phyloP scores from a whole-genome alignment of 2,329 filamentous ascomycete genomes.

The Penicillium sp. region DNA sequence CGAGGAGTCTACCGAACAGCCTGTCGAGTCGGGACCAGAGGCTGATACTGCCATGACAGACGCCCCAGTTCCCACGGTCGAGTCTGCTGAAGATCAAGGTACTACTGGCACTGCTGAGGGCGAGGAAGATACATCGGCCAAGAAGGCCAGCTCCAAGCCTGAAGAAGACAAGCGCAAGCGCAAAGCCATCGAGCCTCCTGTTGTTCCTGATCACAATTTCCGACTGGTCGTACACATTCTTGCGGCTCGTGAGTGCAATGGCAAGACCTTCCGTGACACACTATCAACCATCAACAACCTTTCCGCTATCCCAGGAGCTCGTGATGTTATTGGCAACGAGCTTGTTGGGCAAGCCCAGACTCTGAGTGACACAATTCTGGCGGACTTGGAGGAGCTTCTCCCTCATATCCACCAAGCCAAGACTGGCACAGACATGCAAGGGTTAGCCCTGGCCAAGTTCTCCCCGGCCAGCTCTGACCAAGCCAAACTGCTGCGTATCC shows the following conservation, averaged over 20 bases:
- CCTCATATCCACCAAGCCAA: constrained; percentile 84
- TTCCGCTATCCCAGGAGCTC: constrained; percentile 87
- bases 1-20: constrained; percentile 28
- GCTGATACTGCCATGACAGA: constrained; percentile 48
- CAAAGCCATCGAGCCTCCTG: constrained; percentile 73
- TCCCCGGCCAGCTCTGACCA: constrained; percentile 95
- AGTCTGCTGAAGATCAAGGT: constrained; percentile 35
- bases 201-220: constrained; percentile 86
- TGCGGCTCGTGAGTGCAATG: constrained; percentile 92
- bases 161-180: constrained; percentile 59
- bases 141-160: constrained; percentile 27
- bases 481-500: constrained; percentile 87
- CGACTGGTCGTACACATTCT: constrained; percentile 96
- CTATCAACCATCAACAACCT: constrained; percentile 98
- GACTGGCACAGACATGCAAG: constrained; percentile 92
- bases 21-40: constrained; percentile 31
- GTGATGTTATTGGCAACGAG: constrained; percentile 89
- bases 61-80: constrained; percentile 35
- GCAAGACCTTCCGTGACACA: constrained; percentile 97
- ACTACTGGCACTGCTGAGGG: constrained; percentile 7
- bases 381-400: constrained; percentile 81
- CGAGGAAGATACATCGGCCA: constrained; percentile 25
- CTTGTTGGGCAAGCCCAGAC: constrained; percentile 84
- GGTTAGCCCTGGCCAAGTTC: constrained; percentile 90
- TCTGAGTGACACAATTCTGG: constrained; percentile 81